A percentile compares a stretch with the other conserved stretches of the same genome.
Evolutionary conservation across 2,329 filamentous ascomycete species (phyloP).

Genomic region (Monosporascus sp.): DNA sequence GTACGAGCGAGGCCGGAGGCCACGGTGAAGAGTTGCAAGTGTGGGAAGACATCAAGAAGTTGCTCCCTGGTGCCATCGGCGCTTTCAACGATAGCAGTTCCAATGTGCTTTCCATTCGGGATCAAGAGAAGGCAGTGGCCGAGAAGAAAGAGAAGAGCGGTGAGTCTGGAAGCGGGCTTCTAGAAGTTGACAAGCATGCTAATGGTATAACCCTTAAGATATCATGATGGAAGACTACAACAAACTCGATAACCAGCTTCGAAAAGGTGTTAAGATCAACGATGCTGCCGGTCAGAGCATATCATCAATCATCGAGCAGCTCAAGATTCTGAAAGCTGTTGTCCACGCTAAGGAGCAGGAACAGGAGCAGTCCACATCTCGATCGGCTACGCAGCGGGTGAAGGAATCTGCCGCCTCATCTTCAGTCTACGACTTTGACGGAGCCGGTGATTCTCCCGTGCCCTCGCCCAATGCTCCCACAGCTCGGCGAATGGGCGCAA

Average conservation of each 20-base stretch:
- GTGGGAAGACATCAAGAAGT: slow-evolving; percentile 35
- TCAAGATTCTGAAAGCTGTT: slow-evolving; percentile 34
- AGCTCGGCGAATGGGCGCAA: slow-evolving; percentile 29
- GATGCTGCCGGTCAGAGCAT: slow-evolving; percentile 23
- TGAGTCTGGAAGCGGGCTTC: slow-evolving; percentile 21
- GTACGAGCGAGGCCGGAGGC: slow-evolving; percentile 31
- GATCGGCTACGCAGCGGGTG: slow-evolving; percentile 18
- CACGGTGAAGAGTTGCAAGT: slow-evolving; percentile 37
- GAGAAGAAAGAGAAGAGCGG: slow-evolving; percentile 28
- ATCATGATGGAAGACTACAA: slow-evolving; percentile 24
- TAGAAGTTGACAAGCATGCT: slow-evolving; percentile 21
- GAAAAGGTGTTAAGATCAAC: slow-evolving; percentile 28
- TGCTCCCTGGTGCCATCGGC: slow-evolving; percentile 28
- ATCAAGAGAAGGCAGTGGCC: slow-evolving; percentile 33
- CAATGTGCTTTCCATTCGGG: slow-evolving; percentile 30
- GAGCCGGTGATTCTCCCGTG: slow-evolving; percentile 35
- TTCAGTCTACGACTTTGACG: slow-evolving; percentile 39
- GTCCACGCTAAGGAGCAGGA: slow-evolving; percentile 36
- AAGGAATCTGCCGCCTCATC: slow-evolving; percentile 21
- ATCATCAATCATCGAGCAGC: slow-evolving; percentile 29
- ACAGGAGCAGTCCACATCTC: slow-evolving; percentile 22
- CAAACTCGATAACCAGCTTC: slow-evolving; percentile 26
- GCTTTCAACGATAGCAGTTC: slow-evolving; percentile 35
- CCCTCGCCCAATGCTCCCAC: slow-evolving; percentile 33
- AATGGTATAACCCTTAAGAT: slow-evolving; percentile 22